Evolutionary conservation across 1,139 yeast genomes (phyloP), one percentile per base, ranked within the genome.

Genomic region (Lodderomyces metapsilosis): DNA sequence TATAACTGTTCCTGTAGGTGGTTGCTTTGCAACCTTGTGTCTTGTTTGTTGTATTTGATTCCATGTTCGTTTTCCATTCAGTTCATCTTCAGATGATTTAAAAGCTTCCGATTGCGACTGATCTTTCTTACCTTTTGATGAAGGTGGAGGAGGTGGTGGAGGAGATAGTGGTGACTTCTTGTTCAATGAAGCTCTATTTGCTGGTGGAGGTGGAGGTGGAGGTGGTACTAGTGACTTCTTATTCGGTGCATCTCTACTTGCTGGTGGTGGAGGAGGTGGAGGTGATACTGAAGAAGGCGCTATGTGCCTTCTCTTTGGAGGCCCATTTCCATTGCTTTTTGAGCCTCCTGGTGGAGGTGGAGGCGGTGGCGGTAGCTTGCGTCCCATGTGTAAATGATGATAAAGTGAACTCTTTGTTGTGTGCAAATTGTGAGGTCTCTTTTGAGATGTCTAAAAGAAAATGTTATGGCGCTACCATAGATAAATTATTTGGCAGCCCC

Each of bases 1-100:
- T 4, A 12, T 18, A 12, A n/a, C 18, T 4, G 22, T 11, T 18
- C 18, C 25, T 28, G 4, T 24, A 7, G 30, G 2, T 15, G 6
- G 12, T 18, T 20, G 11, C 17, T 20, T 27, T 18, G 35, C 13
- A 10, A 9, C 17, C 7, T 50, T 58, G 52, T 67, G 81, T 47
- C 88, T 66, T 38, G 59, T 62, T 57, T 82, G 84, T 52, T 86
- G 95, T 2, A 76, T 42, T 42, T 73, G 78, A n/a, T 74, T 66
- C 95, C 95, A 87, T 54, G 74, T 72, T 41, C 70, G 65, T 49
- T 80, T 77, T 44, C 79, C 65, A n/a, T 69, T 65, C 1, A 78
- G 51, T 31, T 58, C 61, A 13, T 54, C 54, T 4, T 39, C 23
- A 12, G 17, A 13, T 9, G 24, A 20, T 6, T 21, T 12, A 5